A percentile compares a stretch with the other conserved stretches of the same genome.
Evolutionary conservation across 495 filamentous ascomycete genomes (phyloP).

Genomic region (Entonaema liquescens): DNA sequence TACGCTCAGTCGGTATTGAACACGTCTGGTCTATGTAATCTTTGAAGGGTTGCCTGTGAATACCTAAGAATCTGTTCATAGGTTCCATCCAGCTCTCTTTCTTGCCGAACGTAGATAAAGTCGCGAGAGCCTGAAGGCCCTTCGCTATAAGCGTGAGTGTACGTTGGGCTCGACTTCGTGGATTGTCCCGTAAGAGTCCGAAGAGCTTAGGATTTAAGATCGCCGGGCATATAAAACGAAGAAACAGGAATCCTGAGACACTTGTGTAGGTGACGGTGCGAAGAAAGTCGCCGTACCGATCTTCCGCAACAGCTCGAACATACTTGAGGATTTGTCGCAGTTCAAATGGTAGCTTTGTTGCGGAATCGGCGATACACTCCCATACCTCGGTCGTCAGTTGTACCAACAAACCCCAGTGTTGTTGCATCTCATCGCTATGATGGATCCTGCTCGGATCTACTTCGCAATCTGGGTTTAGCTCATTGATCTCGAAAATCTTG

Average conservation of each 20-base stretch:
- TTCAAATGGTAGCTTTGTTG: slow-evolving; percentile 80
- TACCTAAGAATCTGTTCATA: slow-evolving; percentile 82
- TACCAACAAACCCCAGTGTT: slow-evolving; percentile 85
- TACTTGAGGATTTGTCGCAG: slow-evolving; percentile 89
- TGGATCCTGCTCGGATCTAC: slow-evolving; percentile 85
- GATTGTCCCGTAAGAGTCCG: slow-evolving; percentile 86
- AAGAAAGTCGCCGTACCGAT: slow-evolving; percentile 95
- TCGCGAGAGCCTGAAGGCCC: slow-evolving; percentile 92
- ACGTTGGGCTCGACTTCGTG: slow-evolving; percentile 84
- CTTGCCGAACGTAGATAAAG: slow-evolving; percentile 90
- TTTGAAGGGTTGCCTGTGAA: slow-evolving; percentile 79
- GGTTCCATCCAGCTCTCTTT: slow-evolving; percentile 99
- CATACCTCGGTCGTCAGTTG: slow-evolving; percentile 82
- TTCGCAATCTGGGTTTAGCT: slow-evolving; percentile 89
- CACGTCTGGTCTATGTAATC: slow-evolving; percentile 88
- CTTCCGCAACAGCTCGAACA: slow-evolving; percentile 91
- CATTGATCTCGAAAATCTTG: slow-evolving; percentile 85
- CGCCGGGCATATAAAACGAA: slow-evolving; percentile 95
- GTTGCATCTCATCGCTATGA: slow-evolving; percentile 75
- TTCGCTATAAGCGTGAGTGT: slow-evolving; percentile 95
- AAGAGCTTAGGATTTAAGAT: slow-evolving; percentile 97
- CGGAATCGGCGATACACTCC: slow-evolving; percentile 79
- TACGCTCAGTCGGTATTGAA: slow-evolving; percentile 75
- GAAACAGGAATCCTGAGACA: slow-evolving; percentile 95
- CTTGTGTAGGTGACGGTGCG: slow-evolving; percentile 94